These are phyloP conservation scores for Xanthoceras sorbifolium DNA, from an alignment of 345 rosid genomes.

Conservation along the genomic window DNA sequence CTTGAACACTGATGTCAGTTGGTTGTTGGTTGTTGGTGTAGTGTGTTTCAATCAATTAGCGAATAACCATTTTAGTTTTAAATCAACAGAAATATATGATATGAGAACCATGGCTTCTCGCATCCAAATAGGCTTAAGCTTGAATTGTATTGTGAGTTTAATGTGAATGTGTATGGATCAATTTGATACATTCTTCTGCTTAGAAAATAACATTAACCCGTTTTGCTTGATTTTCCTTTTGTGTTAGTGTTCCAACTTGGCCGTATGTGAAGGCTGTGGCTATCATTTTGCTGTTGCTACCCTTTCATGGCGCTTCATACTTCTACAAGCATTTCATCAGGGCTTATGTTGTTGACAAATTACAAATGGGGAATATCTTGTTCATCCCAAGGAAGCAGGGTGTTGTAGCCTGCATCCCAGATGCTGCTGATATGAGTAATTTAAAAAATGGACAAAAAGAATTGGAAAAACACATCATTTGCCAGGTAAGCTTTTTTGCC, in stretches of 20 bases:
- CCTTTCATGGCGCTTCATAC: slow-evolving; percentile 41
- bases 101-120: not conserved
- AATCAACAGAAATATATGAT: not conserved
- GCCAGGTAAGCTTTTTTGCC: slow-evolving; percentile 22
- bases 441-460: slow-evolving; percentile 12
- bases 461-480: slow-evolving; percentile 9
- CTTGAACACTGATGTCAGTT: not conserved
- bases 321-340: slow-evolving; percentile 26
- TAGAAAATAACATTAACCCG: not conserved
- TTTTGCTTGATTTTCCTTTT: not conserved
- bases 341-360: slow-evolving; percentile 16
- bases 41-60: not conserved
- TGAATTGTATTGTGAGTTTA: not conserved
- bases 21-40: not conserved
- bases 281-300: slow-evolving; percentile 33
- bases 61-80: not conserved
- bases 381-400: slow-evolving; percentile 8
- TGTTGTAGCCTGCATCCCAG: not conserved
- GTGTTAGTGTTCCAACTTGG: slow-evolving; percentile 41
- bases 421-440: slow-evolving; percentile 2
- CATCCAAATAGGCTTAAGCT: not conserved
- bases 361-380: slow-evolving; percentile 16
- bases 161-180: not conserved
- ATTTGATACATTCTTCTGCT: not conserved
- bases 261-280: slow-evolving; percentile 36